These are phyloP conservation scores for Ensete ventricosum DNA, from an alignment of 176 grass and related monocot genomes.

Conservation along the genomic window DNA sequence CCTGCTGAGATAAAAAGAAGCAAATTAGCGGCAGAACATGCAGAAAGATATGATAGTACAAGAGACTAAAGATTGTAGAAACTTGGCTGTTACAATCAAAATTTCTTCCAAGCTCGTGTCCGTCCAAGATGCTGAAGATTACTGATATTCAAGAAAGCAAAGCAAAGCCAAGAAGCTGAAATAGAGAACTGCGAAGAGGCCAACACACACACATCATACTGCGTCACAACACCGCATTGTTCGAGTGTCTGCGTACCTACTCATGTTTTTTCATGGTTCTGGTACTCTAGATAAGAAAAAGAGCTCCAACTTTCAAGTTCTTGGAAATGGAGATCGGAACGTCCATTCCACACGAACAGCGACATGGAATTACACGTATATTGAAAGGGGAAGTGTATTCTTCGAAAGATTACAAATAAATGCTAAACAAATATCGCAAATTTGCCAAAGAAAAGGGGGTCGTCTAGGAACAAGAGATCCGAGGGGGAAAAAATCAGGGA, in stretches of 20 bases:
- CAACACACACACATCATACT: neutral
- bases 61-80: neutral
- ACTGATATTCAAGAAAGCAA: neutral
- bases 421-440: neutral
- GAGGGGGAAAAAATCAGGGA: neutral
- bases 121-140: neutral
- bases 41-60: neutral
- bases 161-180: neutral
- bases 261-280: neutral
- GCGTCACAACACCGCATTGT: neutral
- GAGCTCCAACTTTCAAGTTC: neutral
- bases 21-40: neutral
- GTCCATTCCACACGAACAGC: neutral
- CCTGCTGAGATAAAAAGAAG: neutral
- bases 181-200: neutral
- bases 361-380: neutral
- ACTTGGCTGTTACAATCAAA: neutral
- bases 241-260: neutral
- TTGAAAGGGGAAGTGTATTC: neutral
- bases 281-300: neutral
- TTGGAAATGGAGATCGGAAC: neutral
- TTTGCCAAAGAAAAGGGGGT: neutral
- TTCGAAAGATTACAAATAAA: neutral
- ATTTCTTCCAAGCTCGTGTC: neutral
- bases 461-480: neutral